Base-by-base conservation (phyloP, 495 filamentous ascomycete genomes). In the Penicillium nucicola region DNA sequence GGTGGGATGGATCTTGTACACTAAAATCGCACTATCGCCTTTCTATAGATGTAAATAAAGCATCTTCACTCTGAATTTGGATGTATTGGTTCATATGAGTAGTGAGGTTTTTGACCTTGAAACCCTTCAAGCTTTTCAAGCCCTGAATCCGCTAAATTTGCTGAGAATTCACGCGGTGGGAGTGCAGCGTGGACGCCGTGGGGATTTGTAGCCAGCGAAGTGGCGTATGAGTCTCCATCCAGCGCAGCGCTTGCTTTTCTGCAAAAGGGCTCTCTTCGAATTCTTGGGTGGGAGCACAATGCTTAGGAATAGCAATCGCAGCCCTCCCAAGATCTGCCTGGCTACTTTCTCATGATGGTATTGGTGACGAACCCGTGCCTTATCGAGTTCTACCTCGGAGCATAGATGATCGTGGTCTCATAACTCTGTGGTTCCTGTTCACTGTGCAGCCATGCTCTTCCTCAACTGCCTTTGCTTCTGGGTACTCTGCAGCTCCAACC, bases 381-480 rank as follows among this genome's bases (percentile, higher is more conserved):
- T 0, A 9, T 28, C 7, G 25, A 28, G 25, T 8, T 8, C 5
- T 6, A 4, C 0, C 5, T 28, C 2, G 0, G 6, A 8, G 25
- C 25, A 28, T 28, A 28, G 25, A 28, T 28, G 10, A 9, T 28
- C 25, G 25, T 28, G 25, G 10, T 28, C 25, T 28, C 5, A 9
- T 28, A 6, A 0, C 0, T 1, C 7, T 8, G 5, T 28, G 7
- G 25, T 9, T 9, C 42, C 36, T 11, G 18, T 31, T 69, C 60
- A 76, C 54, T 71, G 59, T 33, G 74, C 71, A 43, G 75, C 85
- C 83, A 91, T 85, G 64, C 87, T 90, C 84, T 86, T 89, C 68
- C 88, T 79, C 71, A 92, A 65, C 64, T 91, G 86, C 55, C 88
- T 77, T 70, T 90, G 80, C 65, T 77, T 69, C 71, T 88, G 80